phyloP scores from a whole-genome alignment of 2,329 filamentous ascomycete genomes.

The Hypoxylon sp. region DNA sequence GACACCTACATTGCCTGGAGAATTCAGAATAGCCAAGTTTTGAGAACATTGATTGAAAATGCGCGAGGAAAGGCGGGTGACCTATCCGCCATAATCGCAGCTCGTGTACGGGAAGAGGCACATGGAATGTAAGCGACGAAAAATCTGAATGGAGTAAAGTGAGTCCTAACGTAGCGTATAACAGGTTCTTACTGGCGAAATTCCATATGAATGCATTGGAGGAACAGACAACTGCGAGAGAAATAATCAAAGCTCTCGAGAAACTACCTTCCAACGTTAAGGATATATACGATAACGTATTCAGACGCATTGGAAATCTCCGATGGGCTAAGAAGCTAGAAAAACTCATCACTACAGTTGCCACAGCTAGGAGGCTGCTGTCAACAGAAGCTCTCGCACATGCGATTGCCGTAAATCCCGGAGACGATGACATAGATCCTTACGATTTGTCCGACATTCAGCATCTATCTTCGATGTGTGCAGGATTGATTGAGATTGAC shows the following conservation, averaged over 20 bases:
- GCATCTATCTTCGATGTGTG: slow-evolving; percentile 21
- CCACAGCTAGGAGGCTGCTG: slow-evolving; percentile 11
- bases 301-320: slow-evolving; percentile 12
- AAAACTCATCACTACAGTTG: slow-evolving; percentile 17
- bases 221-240: slow-evolving; percentile 14
- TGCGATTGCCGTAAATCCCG: slow-evolving; percentile 11
- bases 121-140: slow-evolving; percentile 3
- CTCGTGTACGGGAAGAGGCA: slow-evolving; percentile 1
- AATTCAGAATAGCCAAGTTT: slow-evolving; percentile 9
- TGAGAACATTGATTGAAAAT: slow-evolving; percentile 8
- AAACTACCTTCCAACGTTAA: slow-evolving; percentile 7
- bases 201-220: slow-evolving; percentile 11
- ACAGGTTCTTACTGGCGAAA: slow-evolving; percentile 10
- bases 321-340: slow-evolving; percentile 17
- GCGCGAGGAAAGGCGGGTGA: slow-evolving; percentile 4
- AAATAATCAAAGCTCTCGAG: slow-evolving; percentile 15
- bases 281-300: slow-evolving; percentile 13
- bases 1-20: slow-evolving; percentile 15
- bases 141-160: background rate
- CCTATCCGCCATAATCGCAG: background rate
- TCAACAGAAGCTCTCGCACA: slow-evolving; percentile 20
- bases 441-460: slow-evolving; percentile 11
- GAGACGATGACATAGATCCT: slow-evolving; percentile 14
- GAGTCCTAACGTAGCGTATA: background rate
- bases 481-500: slow-evolving; percentile 14